Conservation (phyloP, 2,329 filamentous ascomycete species). For the Lasiodiplodia sp. region DNA sequence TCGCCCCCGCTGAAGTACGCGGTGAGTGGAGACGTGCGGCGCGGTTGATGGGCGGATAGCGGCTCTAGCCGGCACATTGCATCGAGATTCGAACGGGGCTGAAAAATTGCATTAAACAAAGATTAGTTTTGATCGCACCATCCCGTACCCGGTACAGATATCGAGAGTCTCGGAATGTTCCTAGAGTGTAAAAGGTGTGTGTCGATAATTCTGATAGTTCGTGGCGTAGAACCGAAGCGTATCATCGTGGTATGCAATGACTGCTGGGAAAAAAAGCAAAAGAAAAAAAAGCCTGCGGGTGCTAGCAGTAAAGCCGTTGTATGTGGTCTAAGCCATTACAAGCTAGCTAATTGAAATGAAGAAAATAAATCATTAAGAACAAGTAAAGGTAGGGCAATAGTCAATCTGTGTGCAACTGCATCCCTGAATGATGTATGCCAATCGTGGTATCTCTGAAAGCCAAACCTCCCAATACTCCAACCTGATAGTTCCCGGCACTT, state of each 20-base stretch:
- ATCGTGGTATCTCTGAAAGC: conserved; percentile 20
- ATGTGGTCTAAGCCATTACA: neutral
- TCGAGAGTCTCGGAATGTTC: too few relatives aligned
- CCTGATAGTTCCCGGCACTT: neutral
- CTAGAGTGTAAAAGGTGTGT: too few relatives aligned
- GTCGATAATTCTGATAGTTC: too few relatives aligned
- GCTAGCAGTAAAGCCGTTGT: neutral
- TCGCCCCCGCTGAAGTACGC: neutral
- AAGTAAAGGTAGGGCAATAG: neutral
- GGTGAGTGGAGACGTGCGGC: conserved; percentile 9
- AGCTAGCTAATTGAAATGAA: neutral
- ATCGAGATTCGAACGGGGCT: neutral
- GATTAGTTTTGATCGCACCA: conserved; percentile 3
- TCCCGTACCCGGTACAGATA: neutral
- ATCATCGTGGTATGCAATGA: neutral
- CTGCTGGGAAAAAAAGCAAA: neutral
- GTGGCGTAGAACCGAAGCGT: neutral
- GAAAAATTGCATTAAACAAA: neutral
- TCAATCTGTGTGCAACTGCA: neutral
- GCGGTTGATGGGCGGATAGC: neutral
- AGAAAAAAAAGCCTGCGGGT: neutral
- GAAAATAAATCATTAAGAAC: conserved; percentile 2
- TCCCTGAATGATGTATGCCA: neutral
- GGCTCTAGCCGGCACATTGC: neutral
- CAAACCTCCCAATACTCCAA: neutral